These are phyloP conservation scores for Multifurca ochricompacta DNA, from an alignment of 768 basidiomycete species.

Conservation along the genomic window DNA sequence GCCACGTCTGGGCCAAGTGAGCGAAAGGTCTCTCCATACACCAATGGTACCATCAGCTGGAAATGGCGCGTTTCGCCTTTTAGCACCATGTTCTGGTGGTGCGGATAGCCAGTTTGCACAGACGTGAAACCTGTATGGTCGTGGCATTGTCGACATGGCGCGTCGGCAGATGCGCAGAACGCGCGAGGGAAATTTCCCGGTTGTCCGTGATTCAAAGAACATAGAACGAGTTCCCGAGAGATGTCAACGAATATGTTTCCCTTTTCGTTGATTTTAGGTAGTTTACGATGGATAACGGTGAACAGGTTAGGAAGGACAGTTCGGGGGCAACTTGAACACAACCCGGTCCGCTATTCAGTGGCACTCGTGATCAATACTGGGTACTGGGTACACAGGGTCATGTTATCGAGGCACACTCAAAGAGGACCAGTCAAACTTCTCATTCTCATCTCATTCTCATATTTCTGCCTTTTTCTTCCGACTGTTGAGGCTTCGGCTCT, in stretches of 20 bases:
- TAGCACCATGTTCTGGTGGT: conserved; percentile 35
- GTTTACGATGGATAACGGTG: not conserved
- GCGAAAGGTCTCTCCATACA: conserved; percentile 59
- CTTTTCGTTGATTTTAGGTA: too few species aligned
- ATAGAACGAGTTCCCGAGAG: not conserved
- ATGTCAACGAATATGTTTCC: not conserved
- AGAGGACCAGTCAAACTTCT: conserved; percentile 5
- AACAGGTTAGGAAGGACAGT: too few species aligned
- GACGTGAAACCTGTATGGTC: conserved; percentile 65
- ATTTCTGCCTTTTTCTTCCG: conserved; percentile 2
- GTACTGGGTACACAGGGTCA: too few species aligned
- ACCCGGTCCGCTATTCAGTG: not conserved
- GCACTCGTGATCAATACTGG: too few species aligned
- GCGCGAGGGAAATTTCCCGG: not conserved
- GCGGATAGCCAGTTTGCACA: conserved; percentile 77
- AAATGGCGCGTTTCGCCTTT: conserved; percentile 42
- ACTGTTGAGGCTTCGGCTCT: not conserved
- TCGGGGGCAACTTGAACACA: too few species aligned
- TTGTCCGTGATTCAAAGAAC: not conserved
- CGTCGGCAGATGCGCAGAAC: not conserved
- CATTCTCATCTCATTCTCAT: not conserved
- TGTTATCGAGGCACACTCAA: not conserved
- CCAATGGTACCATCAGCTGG: conserved; percentile 50
- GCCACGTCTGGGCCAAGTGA: conserved; percentile 38
- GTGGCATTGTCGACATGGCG: conserved; percentile 26